phyloP scores from a whole-genome alignment of 2,329 filamentous ascomycete genomes.

The Fusarium foetens region DNA sequence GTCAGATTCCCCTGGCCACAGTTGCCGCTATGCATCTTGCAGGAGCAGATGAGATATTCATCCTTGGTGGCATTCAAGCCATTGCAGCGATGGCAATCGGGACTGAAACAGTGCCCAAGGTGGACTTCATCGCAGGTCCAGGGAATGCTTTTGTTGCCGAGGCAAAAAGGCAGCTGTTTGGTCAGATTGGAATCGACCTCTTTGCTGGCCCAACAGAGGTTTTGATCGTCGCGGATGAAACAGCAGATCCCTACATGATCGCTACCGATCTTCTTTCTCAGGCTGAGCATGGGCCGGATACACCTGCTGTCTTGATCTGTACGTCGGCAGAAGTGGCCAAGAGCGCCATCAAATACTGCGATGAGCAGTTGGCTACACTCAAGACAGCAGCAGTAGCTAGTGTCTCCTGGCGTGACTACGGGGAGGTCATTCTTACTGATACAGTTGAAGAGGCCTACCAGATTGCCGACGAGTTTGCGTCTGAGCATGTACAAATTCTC shows the following conservation, averaged over 20 bases:
- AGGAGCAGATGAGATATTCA: neutral
- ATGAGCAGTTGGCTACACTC: neutral
- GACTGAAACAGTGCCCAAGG: neutral
- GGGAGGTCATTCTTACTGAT: neutral
- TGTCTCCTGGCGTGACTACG: neutral
- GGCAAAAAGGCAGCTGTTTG: neutral
- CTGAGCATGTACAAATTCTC: neutral
- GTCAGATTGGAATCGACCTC: neutral
- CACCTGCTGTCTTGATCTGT: neutral
- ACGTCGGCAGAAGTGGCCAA: neutral
- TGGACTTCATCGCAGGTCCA: neutral
- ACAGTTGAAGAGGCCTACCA: neutral
- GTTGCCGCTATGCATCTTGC: conserved; percentile 1
- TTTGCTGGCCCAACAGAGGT: neutral
- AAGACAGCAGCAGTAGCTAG: neutral
- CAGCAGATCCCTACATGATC: neutral
- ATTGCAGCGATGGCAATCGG: neutral
- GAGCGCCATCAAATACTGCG: neutral
- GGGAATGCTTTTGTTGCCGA: neutral
- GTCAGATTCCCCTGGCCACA: neutral
- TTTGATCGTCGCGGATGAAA: neutral
- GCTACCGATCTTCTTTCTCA: neutral
- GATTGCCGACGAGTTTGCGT: neutral
- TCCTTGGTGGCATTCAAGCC: neutral
- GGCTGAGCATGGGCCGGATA: conserved; percentile 2